Evolutionary conservation across 2,329 filamentous ascomycete species (phyloP), one percentile per base, ranked within the genome.

Genomic region (Pyrenophora tritici-repentis): DNA sequence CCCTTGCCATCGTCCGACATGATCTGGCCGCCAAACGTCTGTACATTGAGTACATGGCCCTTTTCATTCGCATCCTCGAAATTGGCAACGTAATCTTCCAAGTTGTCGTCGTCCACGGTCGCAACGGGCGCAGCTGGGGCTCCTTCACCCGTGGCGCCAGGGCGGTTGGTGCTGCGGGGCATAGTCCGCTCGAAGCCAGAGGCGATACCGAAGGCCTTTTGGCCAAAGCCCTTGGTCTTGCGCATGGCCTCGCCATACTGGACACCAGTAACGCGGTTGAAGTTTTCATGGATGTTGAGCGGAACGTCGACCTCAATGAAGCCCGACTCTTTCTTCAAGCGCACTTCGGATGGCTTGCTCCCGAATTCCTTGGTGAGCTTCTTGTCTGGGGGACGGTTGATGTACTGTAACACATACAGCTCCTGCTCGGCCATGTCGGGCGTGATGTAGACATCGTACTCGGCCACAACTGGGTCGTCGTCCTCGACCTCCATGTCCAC

Each of bases 281-380:
- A 97, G 68, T 90, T 87, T 72, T 40, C 35, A 86, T 86, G 77
- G 86, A 73, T 67, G 50, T 73, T 85, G 63, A 97, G 80, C 4
- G 91, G 90, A n/a, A 97, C 83, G 72, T 99, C 94, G 44, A 97
- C 81, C 76, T 99, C 94, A 49, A 97, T 80, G 76, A 97, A 89
- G 48, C 92, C 92, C 0, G 89, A 84, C 49, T 82, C 78, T 12
- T 87, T 83, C 78, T 97, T 99, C 71, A 96, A 78, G 61, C 93
- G 90, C 65, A 97, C 79, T 63, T 88, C 85, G 13, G 84, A 78
- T 9, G 93, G 89, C 47, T 81, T 79, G 13, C 77, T 75, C 7
- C 60, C 53, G 44, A 77, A 75, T 10, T 75, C 69, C 17, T 83
- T 80, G 47, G 83, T 83, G 74, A 89, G 88, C 5, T 83, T 80